Base-by-base conservation (phyloP, 2,329 filamentous ascomycete genomes). In the Davidsoniella virescens region DNA sequence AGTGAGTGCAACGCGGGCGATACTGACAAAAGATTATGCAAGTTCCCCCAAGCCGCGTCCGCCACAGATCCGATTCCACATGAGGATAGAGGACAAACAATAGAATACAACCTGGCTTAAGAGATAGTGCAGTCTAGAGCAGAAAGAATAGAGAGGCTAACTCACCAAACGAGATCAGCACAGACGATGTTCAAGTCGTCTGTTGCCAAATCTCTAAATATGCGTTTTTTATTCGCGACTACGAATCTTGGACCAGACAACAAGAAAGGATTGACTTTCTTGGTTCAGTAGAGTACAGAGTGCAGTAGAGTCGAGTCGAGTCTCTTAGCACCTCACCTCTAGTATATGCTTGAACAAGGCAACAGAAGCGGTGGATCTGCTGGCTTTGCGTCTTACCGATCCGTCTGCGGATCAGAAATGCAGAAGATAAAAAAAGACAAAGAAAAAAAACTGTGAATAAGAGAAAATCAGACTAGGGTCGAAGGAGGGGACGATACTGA, bases 121-220 rank as follows among this genome's bases (percentile, higher is more conserved):
- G 43, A 23, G 5, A 25, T 45, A 25, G 41, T 29, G 5, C 23
- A 33, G 7, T 17, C 9, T 5, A 25, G 26, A 45, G n/a, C n/a
- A 18, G 25, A 17, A 26, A 36, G 44, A 38, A 14, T 38, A 20
- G 5, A 47, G n/a, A 47, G 26, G 23, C 29, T 4, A 42, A 56
- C 70, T 71, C 62, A 74, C 71, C 69, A 66, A 62, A 61, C 59
- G 71, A 75, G 74, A 77, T 71, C 74, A 78, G 73, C 65, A 70
- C 75, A 78, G 75, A 78, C 75, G 73, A 75, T 61, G 58, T 57
- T 61, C 55, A 58, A 61, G 64, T 75, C 74, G 75, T 70, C 75
- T 75, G 73, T 72, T 67, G 66, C 75, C 73, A 71, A 70, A 64
- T 69, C 72, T 76, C 72, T 44, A 5, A 42, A 25, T 33, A 23